Percentiles rank a stretch among this genome's conserved stretches.
These are phyloP conservation scores for Bryoglossum gracile DNA, from an alignment of 495 filamentous ascomycete genomes.

Conservation along the genomic window DNA sequence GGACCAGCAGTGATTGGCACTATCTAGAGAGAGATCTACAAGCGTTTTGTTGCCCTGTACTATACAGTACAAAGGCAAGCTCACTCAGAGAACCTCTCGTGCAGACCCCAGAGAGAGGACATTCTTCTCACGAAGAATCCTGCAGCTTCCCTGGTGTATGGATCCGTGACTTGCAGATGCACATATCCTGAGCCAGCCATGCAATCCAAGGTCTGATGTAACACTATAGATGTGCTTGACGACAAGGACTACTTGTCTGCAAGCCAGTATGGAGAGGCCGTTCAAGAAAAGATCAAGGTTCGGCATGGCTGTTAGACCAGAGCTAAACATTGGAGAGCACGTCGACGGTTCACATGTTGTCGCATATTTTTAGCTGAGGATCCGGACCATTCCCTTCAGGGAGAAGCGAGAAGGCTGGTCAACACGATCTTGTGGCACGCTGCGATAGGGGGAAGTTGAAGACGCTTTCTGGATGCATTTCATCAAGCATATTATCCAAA, in stretches of 20 bases:
- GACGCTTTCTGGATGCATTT: background rate
- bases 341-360: slow-evolving; percentile 3
- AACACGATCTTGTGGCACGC: slow-evolving; percentile 20
- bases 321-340: background rate
- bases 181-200: no score
- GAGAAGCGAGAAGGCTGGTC: background rate
- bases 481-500: slow-evolving; percentile 48
- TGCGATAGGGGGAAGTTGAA: slow-evolving; percentile 12
- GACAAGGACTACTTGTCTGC: no score
- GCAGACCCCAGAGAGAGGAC: no score
- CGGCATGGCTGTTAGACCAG: background rate
- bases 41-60: no score
- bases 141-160: background rate
- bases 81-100: no score
- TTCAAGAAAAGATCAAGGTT: slow-evolving; percentile 7
- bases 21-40: no score
- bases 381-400: slow-evolving; percentile 12
- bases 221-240: no score
- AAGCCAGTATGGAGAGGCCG: background rate
- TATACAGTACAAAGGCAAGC: no score
- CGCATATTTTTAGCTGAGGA: slow-evolving; percentile 12
- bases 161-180: background rate
- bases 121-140: no score
- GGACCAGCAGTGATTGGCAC: no score
- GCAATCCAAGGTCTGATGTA: no score